Base-by-base conservation (phyloP, 2,329 filamentous ascomycete species). In the Fusarium neocosmosporiellum region DNA sequence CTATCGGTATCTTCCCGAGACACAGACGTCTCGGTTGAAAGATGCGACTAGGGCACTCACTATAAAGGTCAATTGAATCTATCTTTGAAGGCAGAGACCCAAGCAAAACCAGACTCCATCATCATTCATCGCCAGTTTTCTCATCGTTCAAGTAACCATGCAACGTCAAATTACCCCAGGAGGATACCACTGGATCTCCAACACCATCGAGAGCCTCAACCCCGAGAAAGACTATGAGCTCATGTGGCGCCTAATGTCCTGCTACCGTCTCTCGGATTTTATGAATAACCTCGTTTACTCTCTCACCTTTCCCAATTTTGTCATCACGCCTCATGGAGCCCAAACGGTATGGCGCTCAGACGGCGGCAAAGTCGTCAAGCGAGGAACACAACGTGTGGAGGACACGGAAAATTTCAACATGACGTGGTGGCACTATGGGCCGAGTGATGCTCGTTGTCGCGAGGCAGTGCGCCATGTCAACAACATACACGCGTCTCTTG, bases 341-440 rank as follows among this genome's bases (percentile, higher is more conserved):
- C 37, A 63, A 34, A 34, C 37, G 2, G 59, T 66, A 8, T 63
- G 64, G 64, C 64, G 64, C 3, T 62, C 53, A 33, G 61, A 67
- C 20, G 65, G 65, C 9, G 65, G 65, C 7, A 67, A 67, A 5
- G 60, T 67, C 8, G 34, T 67, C 2, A 53, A 59, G 18, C 22
- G 48, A 46, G 60, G 43, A 10, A 59, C 41, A 10, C 41, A 65
- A 14, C 34, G 65, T n/a, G 54, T 67, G 46, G 65, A 67, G 31
- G 53, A 65, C 14, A 67, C 65, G 2, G 61, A 64, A 46, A 67
- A 59, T n/a, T 22, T 46, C 24, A 67, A 67, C 46, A 59, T 59
- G 50, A 55, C 46, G 0, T 65, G 60, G 65, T 67, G 65, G 65
- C 48, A 59, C 24, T 67, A 67, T 16, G 61, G 65, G 10, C 65